Evolutionary conservation across 331 rosid species (phyloP), one percentile per base, ranked within the genome.

Genomic region (Pyracantha coccinea): DNA sequence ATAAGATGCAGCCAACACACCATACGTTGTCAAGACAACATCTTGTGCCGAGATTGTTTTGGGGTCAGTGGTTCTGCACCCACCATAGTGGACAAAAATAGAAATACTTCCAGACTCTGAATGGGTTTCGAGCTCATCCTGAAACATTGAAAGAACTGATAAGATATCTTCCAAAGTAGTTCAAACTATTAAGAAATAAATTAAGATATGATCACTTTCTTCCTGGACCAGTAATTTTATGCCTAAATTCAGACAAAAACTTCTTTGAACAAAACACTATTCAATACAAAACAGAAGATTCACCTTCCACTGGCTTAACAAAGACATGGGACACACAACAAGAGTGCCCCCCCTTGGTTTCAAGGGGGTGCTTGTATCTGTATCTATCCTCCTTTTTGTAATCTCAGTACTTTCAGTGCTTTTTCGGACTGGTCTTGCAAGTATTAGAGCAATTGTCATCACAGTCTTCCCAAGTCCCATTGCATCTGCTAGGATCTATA

Each of bases 401-500:
- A 44, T 60, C 28, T 78, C 72, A 16, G 24, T 31, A 69, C 72
- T 72, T 69, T 78, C 82, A 38, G 85, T 71, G 58, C 80, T 74
- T 21, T 72, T 80, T 71, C 78, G 80, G 47, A 85, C 83, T 57
- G 80, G 81, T 57, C 85, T 87, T 44, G 90, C 73, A 64, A 90
- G 97, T 68, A 90, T 88, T 78, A 93, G 79, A 63, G 92, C 87
- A 76, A 93, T 90, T 67, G 97, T 87, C 97, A 93, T 93, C 68
- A 93, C 98, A 32, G 98, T 90, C 86, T 93, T 93, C 55, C 98
- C 96, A 69, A 93, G 98, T 70, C 98, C 98, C 98, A 93, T 93
- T 20, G 97, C 97, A 85, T 93, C 98, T 6, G 92, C 98, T 53
- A 93, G 88, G 68, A 89, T 86, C 98, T 93, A 47, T 35, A 80